Base-by-base conservation (phyloP, 257 asterid species). In the Solanum pimpinellifolium region DNA sequence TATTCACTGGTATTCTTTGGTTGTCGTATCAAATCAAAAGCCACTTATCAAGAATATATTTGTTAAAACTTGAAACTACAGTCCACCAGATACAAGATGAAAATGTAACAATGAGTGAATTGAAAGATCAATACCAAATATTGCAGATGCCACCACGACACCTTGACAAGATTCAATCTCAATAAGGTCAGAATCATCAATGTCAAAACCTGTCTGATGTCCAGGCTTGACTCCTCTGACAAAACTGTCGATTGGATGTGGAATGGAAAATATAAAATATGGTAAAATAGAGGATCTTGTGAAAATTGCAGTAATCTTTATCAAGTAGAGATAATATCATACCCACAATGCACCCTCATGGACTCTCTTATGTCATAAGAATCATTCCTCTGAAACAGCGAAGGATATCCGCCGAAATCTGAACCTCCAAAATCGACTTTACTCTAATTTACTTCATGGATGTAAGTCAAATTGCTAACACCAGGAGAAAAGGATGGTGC, bases 341-440 rank as follows among this genome's bases (percentile, higher is more conserved):
- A 96, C 99, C 99, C 99, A 88, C 98, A 96, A 87, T 96, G 98
- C 89, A 96, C 90, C 77, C 83, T 91, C 99, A 95, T 96, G 5
- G 98, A 93, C 87, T 95, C 98, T 88, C 89, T 89, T 89, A 95
- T 90, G 86, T 96, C 93, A 87, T 94, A 95, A 0, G 98, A 96
- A 88, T 93, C 98, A 69, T 86, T 90, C 90, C 98, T 91, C 93
- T 94, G 95, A 31, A 88, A 72, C 82, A 96, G 87, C 15, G 98
- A 93, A 89, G 98, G 98, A 90, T 95, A 96, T 83, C 99, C 98
- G 59, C 98, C 98, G 20, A 96, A 96, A 21, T 92, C 93, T 4
- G 98, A 96, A 90, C 99, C 99, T 88, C 99, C 99, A 76, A 93
- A 96, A 92, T 95, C 99, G 41, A 95, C 89, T 90, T 92, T 93